Conservation (phyloP, 257 asterid genomes). For the Henckelia pumila region DNA sequence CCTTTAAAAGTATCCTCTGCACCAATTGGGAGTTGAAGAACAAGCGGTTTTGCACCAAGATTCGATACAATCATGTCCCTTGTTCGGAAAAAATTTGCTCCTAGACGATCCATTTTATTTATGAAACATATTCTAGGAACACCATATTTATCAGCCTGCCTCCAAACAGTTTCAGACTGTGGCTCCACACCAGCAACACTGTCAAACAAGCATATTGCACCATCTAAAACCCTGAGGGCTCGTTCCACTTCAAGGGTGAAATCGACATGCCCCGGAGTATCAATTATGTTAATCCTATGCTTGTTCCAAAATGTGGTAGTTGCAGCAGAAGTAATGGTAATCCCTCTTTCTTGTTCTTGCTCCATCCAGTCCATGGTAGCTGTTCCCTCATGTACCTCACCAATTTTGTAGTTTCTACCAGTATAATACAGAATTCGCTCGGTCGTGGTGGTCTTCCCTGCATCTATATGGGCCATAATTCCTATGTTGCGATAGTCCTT, state of each 20-base stretch:
- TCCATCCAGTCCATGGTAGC: slow-evolving; percentile 99
- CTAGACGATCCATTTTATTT: slow-evolving; percentile 96
- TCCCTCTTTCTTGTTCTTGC: slow-evolving; percentile 98
- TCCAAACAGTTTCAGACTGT: slow-evolving; percentile 97
- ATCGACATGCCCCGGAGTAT: slow-evolving; percentile 97
- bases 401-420: slow-evolving; percentile 91
- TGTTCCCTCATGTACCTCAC: slow-evolving; percentile 97
- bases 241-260: slow-evolving; percentile 98
- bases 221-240: slow-evolving; percentile 90
- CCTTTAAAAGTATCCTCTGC: slow-evolving; percentile 85
- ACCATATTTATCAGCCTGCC: slow-evolving; percentile 97
- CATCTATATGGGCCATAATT: slow-evolving; percentile 97
- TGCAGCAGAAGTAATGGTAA: slow-evolving; percentile 94
- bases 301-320: slow-evolving; percentile 93
- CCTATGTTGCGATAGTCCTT: slow-evolving; percentile 92
- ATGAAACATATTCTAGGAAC: slow-evolving; percentile 98
- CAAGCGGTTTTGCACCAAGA: slow-evolving; percentile 89
- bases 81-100: slow-evolving; percentile 91
- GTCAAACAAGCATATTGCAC: slow-evolving; percentile 92
- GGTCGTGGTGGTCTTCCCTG: slow-evolving; percentile 96
- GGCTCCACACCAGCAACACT: slow-evolving; percentile 99
- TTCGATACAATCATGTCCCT: slow-evolving; percentile 88
- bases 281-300: slow-evolving; percentile 92
- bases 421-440: slow-evolving; percentile 86
- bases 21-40: slow-evolving; percentile 84